These are phyloP conservation scores for Nematocida sp. DNA, from an alignment of 371 early-diverging fungal genomes.

Conservation along the genomic window DNA sequence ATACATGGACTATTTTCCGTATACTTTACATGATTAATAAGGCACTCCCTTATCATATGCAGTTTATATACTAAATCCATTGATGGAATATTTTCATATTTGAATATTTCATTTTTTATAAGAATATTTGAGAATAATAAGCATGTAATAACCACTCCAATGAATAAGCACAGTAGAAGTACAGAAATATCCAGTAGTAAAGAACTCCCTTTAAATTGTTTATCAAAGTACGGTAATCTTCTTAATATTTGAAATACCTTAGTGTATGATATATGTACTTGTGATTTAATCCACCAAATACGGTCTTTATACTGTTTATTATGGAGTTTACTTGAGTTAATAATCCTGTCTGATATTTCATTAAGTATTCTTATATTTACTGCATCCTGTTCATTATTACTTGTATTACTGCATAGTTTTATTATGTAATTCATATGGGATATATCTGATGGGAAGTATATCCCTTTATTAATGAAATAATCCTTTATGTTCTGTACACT, in stretches of 20 bases:
- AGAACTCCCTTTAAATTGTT: not conserved
- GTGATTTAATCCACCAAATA: not conserved
- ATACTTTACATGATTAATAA: no score
- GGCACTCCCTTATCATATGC: not conserved
- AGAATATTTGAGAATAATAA: not conserved
- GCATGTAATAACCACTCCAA: not conserved
- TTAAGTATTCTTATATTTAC: constrained; percentile 10
- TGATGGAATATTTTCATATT: not conserved
- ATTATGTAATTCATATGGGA: constrained; percentile 22
- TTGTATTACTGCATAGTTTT: not conserved
- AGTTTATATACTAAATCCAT: not conserved
- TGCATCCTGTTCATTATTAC: not conserved
- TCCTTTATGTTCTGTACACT: not conserved
- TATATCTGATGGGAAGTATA: constrained; percentile 18
- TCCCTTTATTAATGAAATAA: constrained; percentile 3
- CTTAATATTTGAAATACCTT: not conserved
- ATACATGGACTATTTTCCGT: no score
- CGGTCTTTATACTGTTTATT: no score
- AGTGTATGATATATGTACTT: not conserved
- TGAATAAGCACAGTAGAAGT: not conserved
- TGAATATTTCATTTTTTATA: not conserved
- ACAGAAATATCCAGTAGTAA: not conserved
- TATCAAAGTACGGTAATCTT: not conserved
- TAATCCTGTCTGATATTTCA: not conserved
- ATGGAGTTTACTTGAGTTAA: not conserved